Evolutionary conservation across 2,329 filamentous ascomycete genomes (phyloP).

Genomic region (Neonectria neomacrospora): DNA sequence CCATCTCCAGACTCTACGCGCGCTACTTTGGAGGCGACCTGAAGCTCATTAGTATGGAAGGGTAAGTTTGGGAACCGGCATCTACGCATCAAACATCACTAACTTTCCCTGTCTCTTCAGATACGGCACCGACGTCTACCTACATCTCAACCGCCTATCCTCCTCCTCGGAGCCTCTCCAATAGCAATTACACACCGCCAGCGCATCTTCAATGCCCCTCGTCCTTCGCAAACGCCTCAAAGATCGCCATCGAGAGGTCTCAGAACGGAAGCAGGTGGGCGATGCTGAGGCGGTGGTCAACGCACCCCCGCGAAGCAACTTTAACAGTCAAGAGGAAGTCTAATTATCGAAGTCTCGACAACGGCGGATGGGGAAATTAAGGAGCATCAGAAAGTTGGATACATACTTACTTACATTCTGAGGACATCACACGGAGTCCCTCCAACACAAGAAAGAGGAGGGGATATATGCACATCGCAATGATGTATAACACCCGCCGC

Average conservation of each 20-base stretch:
- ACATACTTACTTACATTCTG: conserved; percentile 5
- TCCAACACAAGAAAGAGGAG: not conserved
- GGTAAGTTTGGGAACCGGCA: conserved; percentile 67
- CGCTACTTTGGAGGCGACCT: conserved; percentile 97
- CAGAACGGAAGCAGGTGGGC: conserved; percentile 89
- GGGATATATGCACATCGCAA: conserved; percentile 4
- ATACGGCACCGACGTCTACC: conserved; percentile 98
- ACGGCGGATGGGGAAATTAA: conserved; percentile 10
- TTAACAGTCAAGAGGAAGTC: conserved; percentile 44
- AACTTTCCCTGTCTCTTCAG: conserved; percentile 57
- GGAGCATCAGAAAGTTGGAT: not conserved
- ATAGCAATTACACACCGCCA: conserved; percentile 77
- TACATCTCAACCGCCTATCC: conserved; percentile 94
- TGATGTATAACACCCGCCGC: conserved; percentile 17
- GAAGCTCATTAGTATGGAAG: conserved; percentile 99
- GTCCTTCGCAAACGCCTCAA: conserved; percentile 73
- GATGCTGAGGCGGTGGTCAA: conserved; percentile 84
- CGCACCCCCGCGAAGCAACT: conserved; percentile 52
- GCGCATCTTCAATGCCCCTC: conserved; percentile 48
- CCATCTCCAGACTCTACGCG: conserved; percentile 93
- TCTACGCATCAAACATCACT: conserved; percentile 20
- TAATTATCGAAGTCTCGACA: conserved; percentile 39
- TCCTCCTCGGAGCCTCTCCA: conserved; percentile 96
- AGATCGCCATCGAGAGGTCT: conserved; percentile 72
- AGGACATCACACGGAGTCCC: not conserved